phyloP scores from a whole-genome alignment of 495 filamentous ascomycete species.

The Penicillium crystallinum region DNA sequence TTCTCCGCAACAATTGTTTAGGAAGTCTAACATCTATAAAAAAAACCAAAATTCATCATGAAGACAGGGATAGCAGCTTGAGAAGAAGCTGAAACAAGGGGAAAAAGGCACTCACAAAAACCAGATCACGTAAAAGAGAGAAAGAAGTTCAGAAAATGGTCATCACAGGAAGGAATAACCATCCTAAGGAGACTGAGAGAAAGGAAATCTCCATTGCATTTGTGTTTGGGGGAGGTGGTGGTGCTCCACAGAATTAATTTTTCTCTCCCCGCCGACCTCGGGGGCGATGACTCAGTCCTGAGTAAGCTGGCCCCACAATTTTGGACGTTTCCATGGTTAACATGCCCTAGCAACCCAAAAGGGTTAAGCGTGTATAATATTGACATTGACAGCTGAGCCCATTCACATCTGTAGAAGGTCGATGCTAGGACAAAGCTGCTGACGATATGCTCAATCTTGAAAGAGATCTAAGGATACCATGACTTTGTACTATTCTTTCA shows the following conservation, averaged over 20 bases:
- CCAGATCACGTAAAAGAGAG: conserved; percentile 7
- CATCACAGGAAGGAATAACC: conserved; percentile 6
- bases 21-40: conserved; percentile 51
- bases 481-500: conserved; percentile 1
- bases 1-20: conserved; percentile 42
- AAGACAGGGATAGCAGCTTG: conserved; percentile 13
- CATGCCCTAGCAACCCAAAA: conserved; percentile 1
- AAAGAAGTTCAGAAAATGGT: conserved; percentile 4
- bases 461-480: not conserved
- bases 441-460: not conserved
- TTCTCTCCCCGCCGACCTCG: conserved; percentile 1
- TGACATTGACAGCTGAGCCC: not conserved
- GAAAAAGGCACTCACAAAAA: conserved; percentile 16
- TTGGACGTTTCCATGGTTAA: not conserved
- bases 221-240: conserved; percentile 1
- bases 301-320: not conserved
- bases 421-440: not conserved
- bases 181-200: conserved; percentile 4
- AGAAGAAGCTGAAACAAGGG: not conserved
- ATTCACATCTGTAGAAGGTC: not conserved
- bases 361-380: not conserved
- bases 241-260: conserved; percentile 1
- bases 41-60: conserved; percentile 44
- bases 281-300: not conserved
- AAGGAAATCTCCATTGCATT: conserved; percentile 5